Base-by-base conservation (phyloP, 2,329 filamentous ascomycete genomes). In the Penicillium sclerotiorum region DNA sequence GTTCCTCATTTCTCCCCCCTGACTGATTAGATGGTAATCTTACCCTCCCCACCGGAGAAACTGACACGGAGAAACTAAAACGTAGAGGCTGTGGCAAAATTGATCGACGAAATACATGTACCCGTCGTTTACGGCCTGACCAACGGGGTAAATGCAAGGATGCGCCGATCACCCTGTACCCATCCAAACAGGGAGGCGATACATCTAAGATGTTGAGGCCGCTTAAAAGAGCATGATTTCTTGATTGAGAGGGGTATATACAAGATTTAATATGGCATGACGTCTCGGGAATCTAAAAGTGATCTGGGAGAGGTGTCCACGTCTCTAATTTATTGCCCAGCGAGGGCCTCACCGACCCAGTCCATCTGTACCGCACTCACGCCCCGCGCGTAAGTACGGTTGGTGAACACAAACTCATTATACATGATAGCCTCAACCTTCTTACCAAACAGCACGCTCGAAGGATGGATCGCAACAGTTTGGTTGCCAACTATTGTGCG, bases 341-440 rank as follows among this genome's bases (percentile, higher is more conserved):
- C 65, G 50, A 73, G 53, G 21, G 78, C 74, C 50, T 84, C 80
- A 18, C 76, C 79, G 20, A 86, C 73, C 84, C 84, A 86, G 54
- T 80, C 75, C 73, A 85, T 72, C 69, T 85, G 79, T 45, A 86
- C 79, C 1, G 79, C 81, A 66, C 81, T 85, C 7, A 86, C 83
- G 3, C 80, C 78, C 41, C 82, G 73, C 12, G 81, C 84, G 71
- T 85, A 87, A 46, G 80, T 81, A 57, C 80, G 80, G 36, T 79
- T 85, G 17, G 84, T 87, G 61, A 82, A 87, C 2, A 86, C 81
- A 65, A 83, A 85, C 64, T 86, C 83, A 51, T 81, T 83, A 60
- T 84, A 87, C 64, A 86, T 73, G 45, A 87, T 83, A 2, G 80
- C 83, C 66, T 85, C 82, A 5, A 83, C 73, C 56, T 81, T 82